These are phyloP conservation scores for Centella asiatica DNA, from an alignment of 129 eudicot genomes.

Conservation along the genomic window DNA sequence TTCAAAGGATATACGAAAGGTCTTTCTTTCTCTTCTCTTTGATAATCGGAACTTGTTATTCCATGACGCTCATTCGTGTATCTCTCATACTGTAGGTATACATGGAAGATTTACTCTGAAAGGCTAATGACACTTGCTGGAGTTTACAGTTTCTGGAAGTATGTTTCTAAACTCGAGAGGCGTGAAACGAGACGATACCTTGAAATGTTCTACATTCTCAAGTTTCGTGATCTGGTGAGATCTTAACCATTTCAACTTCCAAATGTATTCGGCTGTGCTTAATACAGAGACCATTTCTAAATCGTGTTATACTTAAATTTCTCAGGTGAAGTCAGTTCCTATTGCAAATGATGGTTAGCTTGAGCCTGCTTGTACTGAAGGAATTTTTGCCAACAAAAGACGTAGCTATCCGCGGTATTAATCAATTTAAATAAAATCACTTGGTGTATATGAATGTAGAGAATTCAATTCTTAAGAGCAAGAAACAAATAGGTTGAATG, in stretches of 20 bases:
- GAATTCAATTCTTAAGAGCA: background rate
- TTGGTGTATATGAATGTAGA: slow-evolving; percentile 8
- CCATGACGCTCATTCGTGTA: background rate
- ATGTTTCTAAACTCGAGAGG: slow-evolving; percentile 89
- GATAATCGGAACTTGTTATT: background rate
- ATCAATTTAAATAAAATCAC: slow-evolving; percentile 21
- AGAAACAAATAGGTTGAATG: too few species aligned
- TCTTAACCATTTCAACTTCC: background rate
- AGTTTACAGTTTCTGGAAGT: slow-evolving; percentile 94
- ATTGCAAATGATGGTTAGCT: slow-evolving; percentile 41
- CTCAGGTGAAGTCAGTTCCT: slow-evolving; percentile 71
- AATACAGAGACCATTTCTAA: background rate
- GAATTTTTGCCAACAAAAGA: background rate
- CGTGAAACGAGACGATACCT: slow-evolving; percentile 91
- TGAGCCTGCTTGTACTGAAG: slow-evolving; percentile 15
- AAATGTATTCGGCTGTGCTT: background rate
- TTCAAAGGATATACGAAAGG: slow-evolving; percentile 75
- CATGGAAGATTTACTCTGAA: slow-evolving; percentile 94
- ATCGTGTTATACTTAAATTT: background rate
- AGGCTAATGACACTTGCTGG: slow-evolving; percentile 91
- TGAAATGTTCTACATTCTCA: slow-evolving; percentile 97
- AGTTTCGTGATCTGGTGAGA: slow-evolving; percentile 87
- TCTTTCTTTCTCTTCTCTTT: slow-evolving; percentile 18
- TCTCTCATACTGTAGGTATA: slow-evolving; percentile 51
- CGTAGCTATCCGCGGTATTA: slow-evolving; percentile 12